Conservation (phyloP, 305 asterid species). For the Fraxinus ornus region DNA sequence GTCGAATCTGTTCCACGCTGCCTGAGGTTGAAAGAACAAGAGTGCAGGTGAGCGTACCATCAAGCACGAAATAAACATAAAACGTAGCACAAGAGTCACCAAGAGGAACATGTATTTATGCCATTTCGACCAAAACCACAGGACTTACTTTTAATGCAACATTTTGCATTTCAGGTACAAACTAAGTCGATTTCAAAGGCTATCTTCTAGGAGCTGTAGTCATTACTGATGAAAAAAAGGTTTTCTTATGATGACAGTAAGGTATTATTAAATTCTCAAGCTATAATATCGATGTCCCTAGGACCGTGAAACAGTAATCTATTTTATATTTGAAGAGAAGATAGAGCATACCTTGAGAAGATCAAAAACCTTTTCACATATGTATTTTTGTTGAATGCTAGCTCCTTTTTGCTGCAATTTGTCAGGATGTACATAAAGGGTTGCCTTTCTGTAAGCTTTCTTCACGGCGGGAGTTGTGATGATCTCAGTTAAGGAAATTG, state of each 20-base stretch:
- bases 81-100: background rate
- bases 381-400: constrained; percentile 78
- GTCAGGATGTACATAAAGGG: constrained; percentile 94
- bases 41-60: background rate
- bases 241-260: background rate
- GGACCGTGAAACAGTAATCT: background rate
- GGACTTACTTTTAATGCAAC: background rate
- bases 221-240: background rate
- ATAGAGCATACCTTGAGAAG: constrained; percentile 68
- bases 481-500: constrained; percentile 76
- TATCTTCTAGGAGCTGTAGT: background rate
- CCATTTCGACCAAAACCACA: background rate
- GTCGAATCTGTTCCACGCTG: constrained; percentile 91
- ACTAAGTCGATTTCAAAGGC: background rate
- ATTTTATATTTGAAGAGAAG: background rate
- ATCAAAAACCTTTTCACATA: constrained; percentile 90
- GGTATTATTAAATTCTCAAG: background rate
- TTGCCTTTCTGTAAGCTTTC: constrained; percentile 91
- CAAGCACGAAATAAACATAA: background rate
- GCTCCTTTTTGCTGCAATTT: constrained; percentile 95
- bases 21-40: constrained; percentile 45
- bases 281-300: background rate
- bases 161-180: background rate
- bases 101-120: background rate
- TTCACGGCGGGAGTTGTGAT: constrained; percentile 72